Base-by-base conservation (phyloP, 345 rosid species). In the Pelargonium nanum region DNA sequence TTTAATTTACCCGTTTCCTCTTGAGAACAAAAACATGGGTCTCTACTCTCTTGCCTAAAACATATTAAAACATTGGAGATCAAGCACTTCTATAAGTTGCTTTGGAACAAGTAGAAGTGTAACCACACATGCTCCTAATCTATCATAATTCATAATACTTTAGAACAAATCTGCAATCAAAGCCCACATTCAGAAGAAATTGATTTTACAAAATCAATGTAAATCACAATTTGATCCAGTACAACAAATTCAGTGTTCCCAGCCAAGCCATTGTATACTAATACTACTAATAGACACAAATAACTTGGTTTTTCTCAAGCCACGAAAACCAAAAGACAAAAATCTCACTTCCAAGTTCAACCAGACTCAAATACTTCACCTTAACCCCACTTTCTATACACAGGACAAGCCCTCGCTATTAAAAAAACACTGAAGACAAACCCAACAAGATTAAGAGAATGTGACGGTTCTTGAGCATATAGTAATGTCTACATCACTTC, bases 311-410 rank as follows among this genome's bases (percentile, higher is more conserved):
- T 40, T 40, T 12, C 13, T 40, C 48, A 40, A 40, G 48, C 48
- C 17, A 40, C 48, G 3, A 40, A 6, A 6, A 40, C 10, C 48
- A 40, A 40, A 0, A 40, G 48, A 40, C 48, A 40, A 34, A 34
- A 2, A 9, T 40, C 15, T 17, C 28, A 48, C 72, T 71, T 67
- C 69, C 57, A 22, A 16, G 53, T 21, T 16, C 8, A 70, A 59
- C 58, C 58, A 32, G 28, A 58, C 22, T 34, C 26, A 23, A 60
- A 62, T 61, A 20, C 52, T 13, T 60, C 50, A n/a, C 56, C 55
- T 22, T 48, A 12, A 57, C 44, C 56, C 20, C 9, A 23, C 53
- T 63, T 61, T 62, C 78, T 76, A 75, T 76, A 76, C 72, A 80
- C 65, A 68, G 61, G 32, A 67, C 73, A 68, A 64, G 63, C 45